Conservation (phyloP, 2,329 filamentous ascomycete species). For the Aspergillus neoniger region DNA sequence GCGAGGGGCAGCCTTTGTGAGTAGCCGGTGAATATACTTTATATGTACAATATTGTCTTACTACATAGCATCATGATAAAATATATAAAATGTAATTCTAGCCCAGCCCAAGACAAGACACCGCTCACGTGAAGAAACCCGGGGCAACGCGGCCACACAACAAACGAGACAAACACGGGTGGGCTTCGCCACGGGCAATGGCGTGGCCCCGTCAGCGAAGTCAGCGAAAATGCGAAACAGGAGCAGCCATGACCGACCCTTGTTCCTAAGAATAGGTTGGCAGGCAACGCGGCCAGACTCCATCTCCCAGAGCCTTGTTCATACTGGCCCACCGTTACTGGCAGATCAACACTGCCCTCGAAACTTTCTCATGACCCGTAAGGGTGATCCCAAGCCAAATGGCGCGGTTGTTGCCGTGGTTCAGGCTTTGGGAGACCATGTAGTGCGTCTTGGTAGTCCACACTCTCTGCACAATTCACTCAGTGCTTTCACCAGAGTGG, state of each 20-base stretch:
- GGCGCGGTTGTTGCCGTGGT: constrained; percentile 3
- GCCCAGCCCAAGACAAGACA: no score
- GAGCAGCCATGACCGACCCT: background rate
- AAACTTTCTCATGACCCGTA: constrained; percentile 1
- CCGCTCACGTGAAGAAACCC: background rate
- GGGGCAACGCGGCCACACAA: background rate
- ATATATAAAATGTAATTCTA: background rate
- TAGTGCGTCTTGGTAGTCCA: constrained; percentile 1
- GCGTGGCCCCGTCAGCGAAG: constrained; percentile 1
- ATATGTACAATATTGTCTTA: background rate
- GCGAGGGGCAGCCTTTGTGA: constrained; percentile 3
- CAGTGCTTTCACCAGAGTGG: constrained; percentile 3
- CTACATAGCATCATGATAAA: no score
- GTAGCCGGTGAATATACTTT: background rate
- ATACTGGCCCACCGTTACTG: constrained; percentile 9
- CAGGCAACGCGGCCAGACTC: constrained; percentile 18
- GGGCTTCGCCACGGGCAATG: constrained; percentile 4
- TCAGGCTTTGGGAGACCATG: background rate
- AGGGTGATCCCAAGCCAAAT: background rate
- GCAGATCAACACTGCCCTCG: constrained; percentile 16
- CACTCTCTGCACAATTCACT: background rate
- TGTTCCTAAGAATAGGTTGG: constrained; percentile 21
- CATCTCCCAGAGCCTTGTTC: background rate
- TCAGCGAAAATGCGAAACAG: background rate
- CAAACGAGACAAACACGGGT: constrained; percentile 5